These are phyloP conservation scores for Trametes maxima DNA, from an alignment of 768 basidiomycete species.

Conservation along the genomic window DNA sequence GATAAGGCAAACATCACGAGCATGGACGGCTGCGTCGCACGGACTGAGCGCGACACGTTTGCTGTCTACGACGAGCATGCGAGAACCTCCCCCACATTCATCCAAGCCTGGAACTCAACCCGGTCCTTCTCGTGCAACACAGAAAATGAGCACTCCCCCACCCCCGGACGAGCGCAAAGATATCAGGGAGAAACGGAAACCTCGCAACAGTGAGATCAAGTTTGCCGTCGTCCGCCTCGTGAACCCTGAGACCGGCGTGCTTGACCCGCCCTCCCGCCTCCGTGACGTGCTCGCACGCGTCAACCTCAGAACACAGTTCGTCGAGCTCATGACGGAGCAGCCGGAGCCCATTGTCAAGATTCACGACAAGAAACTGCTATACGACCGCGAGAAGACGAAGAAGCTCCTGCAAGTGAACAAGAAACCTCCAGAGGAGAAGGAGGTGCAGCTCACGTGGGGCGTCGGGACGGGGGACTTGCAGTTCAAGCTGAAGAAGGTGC, in stretches of 20 bases:
- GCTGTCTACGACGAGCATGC: neutral
- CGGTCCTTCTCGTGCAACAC: neutral
- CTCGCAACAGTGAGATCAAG: slow-evolving; percentile 46
- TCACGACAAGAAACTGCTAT: slow-evolving; percentile 47
- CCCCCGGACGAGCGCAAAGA: neutral
- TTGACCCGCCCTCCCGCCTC: slow-evolving; percentile 41
- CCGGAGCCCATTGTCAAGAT: slow-evolving; percentile 66
- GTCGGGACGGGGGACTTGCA: slow-evolving; percentile 58
- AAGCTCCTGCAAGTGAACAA: slow-evolving; percentile 31
- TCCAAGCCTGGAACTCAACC: neutral
- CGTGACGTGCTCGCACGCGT: slow-evolving; percentile 46
- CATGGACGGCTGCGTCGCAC: no score
- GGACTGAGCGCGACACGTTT: neutral
- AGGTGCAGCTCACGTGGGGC: slow-evolving; percentile 74
- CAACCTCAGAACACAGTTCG: slow-evolving; percentile 43
- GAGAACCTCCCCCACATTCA: neutral
- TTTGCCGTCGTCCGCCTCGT: slow-evolving; percentile 46
- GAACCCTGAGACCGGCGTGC: slow-evolving; percentile 47
- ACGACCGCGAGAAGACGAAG: slow-evolving; percentile 42
- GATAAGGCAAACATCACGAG: no score
- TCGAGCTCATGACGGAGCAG: slow-evolving; percentile 55
- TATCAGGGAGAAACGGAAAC: slow-evolving; percentile 9
- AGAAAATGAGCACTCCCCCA: neutral
- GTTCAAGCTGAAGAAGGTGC: slow-evolving; percentile 65
- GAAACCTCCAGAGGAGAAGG: slow-evolving; percentile 49